Conservation (phyloP, 164 flowering plant genomes). For the Chimonanthus salicifolius region DNA sequence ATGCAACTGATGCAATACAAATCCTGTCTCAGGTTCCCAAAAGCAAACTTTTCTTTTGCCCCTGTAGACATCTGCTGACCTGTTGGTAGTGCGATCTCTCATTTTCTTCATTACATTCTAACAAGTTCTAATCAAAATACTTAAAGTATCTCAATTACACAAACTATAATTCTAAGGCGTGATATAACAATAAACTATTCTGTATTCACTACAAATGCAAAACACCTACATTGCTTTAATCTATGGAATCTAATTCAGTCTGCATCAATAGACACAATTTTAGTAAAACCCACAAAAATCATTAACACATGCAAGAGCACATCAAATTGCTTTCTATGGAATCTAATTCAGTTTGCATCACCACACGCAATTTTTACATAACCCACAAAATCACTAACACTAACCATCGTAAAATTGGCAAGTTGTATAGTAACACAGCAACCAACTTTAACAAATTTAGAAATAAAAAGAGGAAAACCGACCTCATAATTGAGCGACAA, state of each 20-base stretch:
- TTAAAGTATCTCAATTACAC: not conserved
- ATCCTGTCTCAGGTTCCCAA: not conserved
- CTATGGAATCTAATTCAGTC: no score
- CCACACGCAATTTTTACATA: not conserved
- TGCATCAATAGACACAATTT: no score
- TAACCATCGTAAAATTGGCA: not conserved
- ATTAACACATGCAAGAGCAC: not conserved
- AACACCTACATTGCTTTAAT: no score
- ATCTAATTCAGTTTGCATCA: no score
- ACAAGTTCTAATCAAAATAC: not conserved
- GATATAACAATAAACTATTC: no score
- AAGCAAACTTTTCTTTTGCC: not conserved
- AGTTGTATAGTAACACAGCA: not conserved
- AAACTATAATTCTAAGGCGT: no score
- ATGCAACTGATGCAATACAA: not conserved
- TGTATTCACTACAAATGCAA: no score
- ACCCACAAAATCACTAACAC: no score
- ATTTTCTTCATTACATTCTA: not conserved
- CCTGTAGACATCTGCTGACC: not conserved
- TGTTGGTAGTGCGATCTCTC: not conserved
- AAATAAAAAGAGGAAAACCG: not conserved
- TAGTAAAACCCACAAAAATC: no score
- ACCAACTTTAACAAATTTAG: not conserved
- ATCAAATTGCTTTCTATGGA: not conserved
- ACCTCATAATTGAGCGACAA: constrained; percentile 93